These are phyloP conservation scores for Heritiera fomes DNA, from an alignment of 345 rosid genomes.

Conservation along the genomic window DNA sequence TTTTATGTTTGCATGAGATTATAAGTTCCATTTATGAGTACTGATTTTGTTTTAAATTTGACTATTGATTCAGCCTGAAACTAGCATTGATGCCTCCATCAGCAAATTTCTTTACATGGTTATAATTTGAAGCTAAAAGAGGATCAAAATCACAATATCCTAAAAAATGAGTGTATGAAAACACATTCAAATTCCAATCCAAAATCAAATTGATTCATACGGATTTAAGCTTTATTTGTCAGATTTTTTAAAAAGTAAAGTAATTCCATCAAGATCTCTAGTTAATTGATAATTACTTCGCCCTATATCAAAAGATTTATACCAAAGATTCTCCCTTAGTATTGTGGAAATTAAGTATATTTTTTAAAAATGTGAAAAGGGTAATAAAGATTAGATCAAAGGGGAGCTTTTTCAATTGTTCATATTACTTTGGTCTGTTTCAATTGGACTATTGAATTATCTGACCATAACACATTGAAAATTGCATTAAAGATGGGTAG, in stretches of 20 bases:
- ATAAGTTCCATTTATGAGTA: slow-evolving; percentile 6
- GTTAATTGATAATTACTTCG: too few species aligned
- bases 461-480: too few species aligned
- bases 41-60: background rate
- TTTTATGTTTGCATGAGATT: background rate
- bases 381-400: too few species aligned
- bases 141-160: background rate
- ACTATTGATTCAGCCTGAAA: background rate
- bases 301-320: background rate
- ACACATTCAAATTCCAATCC: background rate
- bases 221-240: background rate
- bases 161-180: background rate
- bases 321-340: background rate
- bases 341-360: background rate
- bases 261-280: too few species aligned
- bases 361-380: too few species aligned
- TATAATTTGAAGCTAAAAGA: background rate
- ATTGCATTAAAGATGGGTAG: background rate
- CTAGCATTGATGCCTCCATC: background rate
- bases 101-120: background rate
- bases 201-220: background rate
- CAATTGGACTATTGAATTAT: too few species aligned
- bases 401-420: too few species aligned
- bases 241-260: background rate
- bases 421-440: too few species aligned